Evolutionary conservation across 2,329 filamentous ascomycete species (phyloP), one percentile per base, ranked within the genome.

Genomic region (Pseudogymnoascus sp.): DNA sequence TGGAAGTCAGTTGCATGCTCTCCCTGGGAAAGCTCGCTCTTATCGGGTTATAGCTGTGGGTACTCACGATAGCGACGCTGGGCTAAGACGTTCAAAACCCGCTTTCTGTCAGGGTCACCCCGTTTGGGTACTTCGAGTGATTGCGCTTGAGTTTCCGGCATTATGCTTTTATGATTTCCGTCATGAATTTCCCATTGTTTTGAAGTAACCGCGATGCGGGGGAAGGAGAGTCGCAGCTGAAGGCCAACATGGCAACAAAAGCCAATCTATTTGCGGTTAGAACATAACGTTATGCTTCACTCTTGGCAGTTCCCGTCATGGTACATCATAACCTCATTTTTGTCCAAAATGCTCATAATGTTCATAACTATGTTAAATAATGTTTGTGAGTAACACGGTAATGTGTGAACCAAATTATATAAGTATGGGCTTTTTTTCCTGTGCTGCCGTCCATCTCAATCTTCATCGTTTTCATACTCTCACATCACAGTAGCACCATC

Each of bases 41-140:
- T 31, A 52, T 52, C 13, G 8, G 13, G 13, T 2, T 31, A n/a
- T 15, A 31, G 13, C 5, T 5, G 10, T 52, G 59, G 39, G 21
- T 25, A 25, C 61, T 61, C 55, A 63, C 62, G 62, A 48, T 63
- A 63, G 60, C 62, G 33, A 18, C 62, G 62, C 45, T 63, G 62
- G 13, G 62, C 62, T 12, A 63, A 39, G 40, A 63, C 59, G 18
- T 63, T 63, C n/a, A 63, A 42, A 25, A 61, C 45, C 45, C 62
- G 62, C 62, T 61, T 45, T 29, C 62, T 60, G 13, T 63, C 62
- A 21, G 62, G 62, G 35, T 55, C 62, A 25, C 40, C 29, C n/a
- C 48, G 48, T 55, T 55, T 55, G 4, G 48, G 48, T 12, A 55
- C 48, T 55, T 33, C 29, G 5, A 33, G n/a, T 33, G 48, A 18